Conservation (phyloP, 106 monocot species). For the Dioscorea alata region DNA sequence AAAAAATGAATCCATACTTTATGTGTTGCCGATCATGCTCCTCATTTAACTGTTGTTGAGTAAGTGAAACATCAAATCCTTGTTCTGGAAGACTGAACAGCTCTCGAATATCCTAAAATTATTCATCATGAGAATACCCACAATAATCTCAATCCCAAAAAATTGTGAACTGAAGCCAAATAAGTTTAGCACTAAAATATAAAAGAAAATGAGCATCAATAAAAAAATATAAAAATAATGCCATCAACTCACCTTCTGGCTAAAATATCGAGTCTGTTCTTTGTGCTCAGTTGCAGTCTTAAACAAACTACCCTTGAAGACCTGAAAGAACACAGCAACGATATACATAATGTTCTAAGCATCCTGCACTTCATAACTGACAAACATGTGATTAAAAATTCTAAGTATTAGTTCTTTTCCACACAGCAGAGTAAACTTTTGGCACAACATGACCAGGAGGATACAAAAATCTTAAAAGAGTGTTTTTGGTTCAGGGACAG, state of each 20-base stretch:
- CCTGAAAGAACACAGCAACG: conserved; percentile 31
- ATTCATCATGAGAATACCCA: not conserved
- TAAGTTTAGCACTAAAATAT: not conserved
- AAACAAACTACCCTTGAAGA: conserved; percentile 94
- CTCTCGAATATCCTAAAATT: conserved; percentile 80
- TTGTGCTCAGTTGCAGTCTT: conserved; percentile 91
- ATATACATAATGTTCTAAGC: not conserved
- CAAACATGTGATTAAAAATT: too few species aligned
- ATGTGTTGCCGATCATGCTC: conserved; percentile 65
- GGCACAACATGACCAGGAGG: too few species aligned
- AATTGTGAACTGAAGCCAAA: not conserved
- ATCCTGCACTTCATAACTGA: too few species aligned
- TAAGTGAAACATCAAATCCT: conserved; percentile 92
- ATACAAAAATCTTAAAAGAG: too few species aligned
- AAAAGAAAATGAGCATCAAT: not conserved
- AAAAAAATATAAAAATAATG: not conserved
- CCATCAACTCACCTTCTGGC: conserved; percentile 53
- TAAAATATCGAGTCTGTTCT: conserved; percentile 94
- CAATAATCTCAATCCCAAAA: not conserved
- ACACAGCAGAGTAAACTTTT: too few species aligned
- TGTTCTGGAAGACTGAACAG: conserved; percentile 82
- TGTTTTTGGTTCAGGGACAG: too few species aligned
- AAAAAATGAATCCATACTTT: conserved; percentile 33
- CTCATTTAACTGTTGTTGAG: conserved; percentile 68
- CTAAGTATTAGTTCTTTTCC: too few species aligned